Percentiles rank a stretch among this genome's conserved stretches.
phyloP scores from a whole-genome alignment of 225 moss, liverwort and hornwort species.

The Sphagnum contortum region DNA sequence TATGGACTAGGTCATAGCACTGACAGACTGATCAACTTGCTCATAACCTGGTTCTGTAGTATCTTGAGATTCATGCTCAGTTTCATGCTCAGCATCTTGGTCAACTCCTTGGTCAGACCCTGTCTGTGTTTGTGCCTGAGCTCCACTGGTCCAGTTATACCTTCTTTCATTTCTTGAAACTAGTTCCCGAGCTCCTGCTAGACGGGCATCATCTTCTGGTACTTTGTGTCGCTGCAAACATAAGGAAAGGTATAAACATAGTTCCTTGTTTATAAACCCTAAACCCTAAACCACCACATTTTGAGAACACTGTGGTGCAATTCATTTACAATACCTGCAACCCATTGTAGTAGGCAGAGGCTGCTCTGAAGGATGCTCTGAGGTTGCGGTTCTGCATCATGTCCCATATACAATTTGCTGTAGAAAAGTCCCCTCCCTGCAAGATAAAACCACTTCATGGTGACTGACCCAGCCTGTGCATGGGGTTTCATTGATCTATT shows the following conservation, averaged over 20 bases:
- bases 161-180: slow-evolving; percentile 11
- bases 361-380: slow-evolving; percentile 23
- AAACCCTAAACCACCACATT: no score
- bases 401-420: slow-evolving; percentile 33
- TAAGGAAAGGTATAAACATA: background rate
- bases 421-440: slow-evolving; percentile 26
- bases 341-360: slow-evolving; percentile 15
- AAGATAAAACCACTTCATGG: background rate
- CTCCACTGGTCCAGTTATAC: slow-evolving; percentile 9
- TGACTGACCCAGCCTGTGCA: no score
- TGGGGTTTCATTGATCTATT: no score
- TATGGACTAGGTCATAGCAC: no score
- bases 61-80: no score
- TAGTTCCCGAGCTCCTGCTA: slow-evolving; percentile 10
- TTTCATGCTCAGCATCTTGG: slow-evolving; percentile 5
- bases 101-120: slow-evolving; percentile 10
- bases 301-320: no score
- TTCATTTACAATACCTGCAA: slow-evolving; percentile 16
- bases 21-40: no score
- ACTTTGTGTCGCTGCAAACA: slow-evolving; percentile 19
- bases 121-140: slow-evolving; percentile 4
- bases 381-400: slow-evolving; percentile 21
- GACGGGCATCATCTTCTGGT: slow-evolving; percentile 25
- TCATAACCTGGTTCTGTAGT: no score
- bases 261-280: no score